phyloP scores from a whole-genome alignment of 2,329 filamentous ascomycete species.

The Ceratocystis cubensis region DNA sequence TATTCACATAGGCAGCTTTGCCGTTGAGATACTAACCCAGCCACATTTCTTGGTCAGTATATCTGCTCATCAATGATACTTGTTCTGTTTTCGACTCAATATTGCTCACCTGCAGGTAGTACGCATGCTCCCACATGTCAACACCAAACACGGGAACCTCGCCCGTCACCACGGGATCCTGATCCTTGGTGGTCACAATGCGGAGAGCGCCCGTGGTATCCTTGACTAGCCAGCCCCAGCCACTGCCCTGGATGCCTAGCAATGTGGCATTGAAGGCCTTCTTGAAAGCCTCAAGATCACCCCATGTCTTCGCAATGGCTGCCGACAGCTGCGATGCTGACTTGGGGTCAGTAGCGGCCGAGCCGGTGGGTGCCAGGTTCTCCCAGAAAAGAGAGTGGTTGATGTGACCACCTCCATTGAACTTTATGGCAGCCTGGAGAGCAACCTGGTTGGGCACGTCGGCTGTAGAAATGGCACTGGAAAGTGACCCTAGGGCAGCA shows the following conservation, averaged over 20 bases:
- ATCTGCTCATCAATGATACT: neutral
- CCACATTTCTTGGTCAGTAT: slow-evolving; percentile 8
- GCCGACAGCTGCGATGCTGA: slow-evolving; percentile 44
- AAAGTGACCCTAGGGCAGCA: slow-evolving; percentile 48
- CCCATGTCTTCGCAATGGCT: slow-evolving; percentile 55
- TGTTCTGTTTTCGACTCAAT: neutral
- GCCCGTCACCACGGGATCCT: slow-evolving; percentile 60
- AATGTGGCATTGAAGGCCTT: slow-evolving; percentile 53
- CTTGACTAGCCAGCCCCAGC: slow-evolving; percentile 78
- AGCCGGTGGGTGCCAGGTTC: slow-evolving; percentile 54
- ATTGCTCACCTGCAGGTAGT: slow-evolving; percentile 60
- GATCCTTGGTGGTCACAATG: slow-evolving; percentile 74
- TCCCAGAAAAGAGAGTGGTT: slow-evolving; percentile 93
- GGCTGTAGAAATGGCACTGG: slow-evolving; percentile 40
- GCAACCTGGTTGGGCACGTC: slow-evolving; percentile 53
- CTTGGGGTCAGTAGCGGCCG: slow-evolving; percentile 42
- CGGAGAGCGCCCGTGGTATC: slow-evolving; percentile 46
- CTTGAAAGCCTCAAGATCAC: slow-evolving; percentile 53
- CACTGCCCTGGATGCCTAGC: slow-evolving; percentile 65
- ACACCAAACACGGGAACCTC: slow-evolving; percentile 60
- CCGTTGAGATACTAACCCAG: slow-evolving; percentile 57
- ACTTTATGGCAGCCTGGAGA: slow-evolving; percentile 62
- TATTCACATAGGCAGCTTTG: slow-evolving; percentile 61
- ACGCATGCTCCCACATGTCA: slow-evolving; percentile 92
- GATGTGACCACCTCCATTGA: slow-evolving; percentile 85